These are phyloP conservation scores for Comarum palustre DNA, from an alignment of 306 rosid species.

Conservation along the genomic window DNA sequence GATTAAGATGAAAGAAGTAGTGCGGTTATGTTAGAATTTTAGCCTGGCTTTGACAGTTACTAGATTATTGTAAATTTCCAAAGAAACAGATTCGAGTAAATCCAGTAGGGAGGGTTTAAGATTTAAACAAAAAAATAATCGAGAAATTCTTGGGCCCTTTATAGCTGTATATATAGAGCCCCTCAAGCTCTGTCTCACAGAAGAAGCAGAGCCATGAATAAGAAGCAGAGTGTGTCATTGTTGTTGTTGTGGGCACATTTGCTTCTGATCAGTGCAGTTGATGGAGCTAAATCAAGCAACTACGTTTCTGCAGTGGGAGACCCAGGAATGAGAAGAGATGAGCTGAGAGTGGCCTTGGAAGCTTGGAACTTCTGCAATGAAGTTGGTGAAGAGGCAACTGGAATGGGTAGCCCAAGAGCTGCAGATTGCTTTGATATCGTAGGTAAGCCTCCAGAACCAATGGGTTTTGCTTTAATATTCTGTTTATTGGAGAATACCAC, in stretches of 20 bases:
- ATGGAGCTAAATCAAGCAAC: slow-evolving; percentile 17
- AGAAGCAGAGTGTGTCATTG: slow-evolving; percentile 27
- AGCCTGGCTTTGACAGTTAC: not conserved
- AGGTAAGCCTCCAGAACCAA: slow-evolving; percentile 26
- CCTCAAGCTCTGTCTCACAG: slow-evolving; percentile 16
- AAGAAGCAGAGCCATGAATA: slow-evolving; percentile 7
- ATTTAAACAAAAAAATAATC: not conserved
- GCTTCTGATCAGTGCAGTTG: slow-evolving; percentile 19
- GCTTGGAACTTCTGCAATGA: slow-evolving; percentile 95
- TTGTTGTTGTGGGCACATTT: slow-evolving; percentile 31
- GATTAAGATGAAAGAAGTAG: not conserved
- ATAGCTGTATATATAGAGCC: slow-evolving; percentile 16
- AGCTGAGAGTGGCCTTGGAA: slow-evolving; percentile 75
- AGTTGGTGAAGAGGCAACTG: slow-evolving; percentile 75
- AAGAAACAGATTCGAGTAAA: not conserved
- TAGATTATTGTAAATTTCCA: not conserved
- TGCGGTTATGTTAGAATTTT: not conserved
- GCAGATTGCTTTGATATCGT: slow-evolving; percentile 78
- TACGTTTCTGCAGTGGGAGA: slow-evolving; percentile 66
- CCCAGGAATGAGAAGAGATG: slow-evolving; percentile 80
- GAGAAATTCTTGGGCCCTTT: not conserved
- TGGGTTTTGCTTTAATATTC: not conserved
- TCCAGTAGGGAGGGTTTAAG: not conserved
- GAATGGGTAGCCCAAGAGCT: slow-evolving; percentile 77
- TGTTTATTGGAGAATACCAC: not conserved